A percentile compares a stretch with the other conserved stretches of the same genome.
These are phyloP conservation scores for Gleditsia sinensis DNA, from an alignment of 306 rosid species.

Conservation along the genomic window DNA sequence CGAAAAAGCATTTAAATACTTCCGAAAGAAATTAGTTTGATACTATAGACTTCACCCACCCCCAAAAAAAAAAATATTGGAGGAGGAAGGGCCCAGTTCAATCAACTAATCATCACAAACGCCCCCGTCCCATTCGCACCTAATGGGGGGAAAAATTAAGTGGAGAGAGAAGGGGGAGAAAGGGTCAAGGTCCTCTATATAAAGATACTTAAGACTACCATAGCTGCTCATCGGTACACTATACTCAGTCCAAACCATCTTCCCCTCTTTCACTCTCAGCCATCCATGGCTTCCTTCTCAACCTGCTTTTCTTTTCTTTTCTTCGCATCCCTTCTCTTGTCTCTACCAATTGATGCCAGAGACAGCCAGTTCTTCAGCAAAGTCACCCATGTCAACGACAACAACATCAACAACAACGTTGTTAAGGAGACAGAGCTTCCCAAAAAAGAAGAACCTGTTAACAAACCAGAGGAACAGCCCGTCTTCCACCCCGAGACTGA, in stretches of 20 bases:
- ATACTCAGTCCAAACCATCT: neutral
- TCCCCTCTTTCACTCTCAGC: constrained; percentile 9
- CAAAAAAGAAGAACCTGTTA: constrained; percentile 40
- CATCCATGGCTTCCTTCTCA: constrained; percentile 57
- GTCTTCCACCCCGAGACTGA: constrained; percentile 65
- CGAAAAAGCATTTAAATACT: no score
- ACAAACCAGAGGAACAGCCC: constrained; percentile 60
- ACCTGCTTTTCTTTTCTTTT: constrained; percentile 45
- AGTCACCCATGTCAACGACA: constrained; percentile 39
- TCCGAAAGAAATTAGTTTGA: no score
- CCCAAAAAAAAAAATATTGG: neutral
- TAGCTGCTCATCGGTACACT: constrained; percentile 21
- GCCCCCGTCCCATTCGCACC: constrained; percentile 52
- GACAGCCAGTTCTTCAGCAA: constrained; percentile 91
- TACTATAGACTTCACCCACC: no score
- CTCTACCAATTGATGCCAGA: constrained; percentile 63
- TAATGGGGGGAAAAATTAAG: constrained; percentile 44
- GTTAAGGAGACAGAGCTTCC: constrained; percentile 49
- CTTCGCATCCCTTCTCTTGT: constrained; percentile 49
- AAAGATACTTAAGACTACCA: constrained; percentile 22
- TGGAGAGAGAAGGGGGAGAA: neutral
- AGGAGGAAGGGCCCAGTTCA: constrained; percentile 12
- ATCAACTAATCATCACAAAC: constrained; percentile 34
- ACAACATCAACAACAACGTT: constrained; percentile 33
- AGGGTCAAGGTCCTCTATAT: constrained; percentile 45